phyloP scores from a whole-genome alignment of 345 rosid genomes.

The Litchi chinensis region DNA sequence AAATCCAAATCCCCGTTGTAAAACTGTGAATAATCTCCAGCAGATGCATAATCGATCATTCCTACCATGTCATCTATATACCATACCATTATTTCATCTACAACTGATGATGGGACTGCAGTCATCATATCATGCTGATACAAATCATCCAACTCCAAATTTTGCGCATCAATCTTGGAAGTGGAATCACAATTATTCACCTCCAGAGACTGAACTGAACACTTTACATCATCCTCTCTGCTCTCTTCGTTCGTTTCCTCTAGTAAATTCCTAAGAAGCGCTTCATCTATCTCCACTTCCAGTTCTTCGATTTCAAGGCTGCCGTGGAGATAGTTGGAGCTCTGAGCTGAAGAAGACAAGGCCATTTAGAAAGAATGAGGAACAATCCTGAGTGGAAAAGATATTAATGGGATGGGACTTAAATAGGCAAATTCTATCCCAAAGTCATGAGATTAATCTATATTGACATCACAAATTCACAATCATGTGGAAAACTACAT shows the following conservation, averaged over 20 bases:
- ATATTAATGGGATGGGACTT: background rate
- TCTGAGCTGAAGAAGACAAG: background rate
- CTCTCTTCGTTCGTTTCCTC: slow-evolving; percentile 25
- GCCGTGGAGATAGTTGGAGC: background rate
- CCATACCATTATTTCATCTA: slow-evolving; percentile 18
- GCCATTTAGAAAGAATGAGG: background rate
- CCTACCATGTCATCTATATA: slow-evolving; percentile 24
- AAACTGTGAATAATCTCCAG: background rate
- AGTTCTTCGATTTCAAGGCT: background rate
- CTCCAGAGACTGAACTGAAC: background rate
- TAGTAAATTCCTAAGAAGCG: slow-evolving; percentile 24
- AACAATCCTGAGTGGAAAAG: too few species aligned
- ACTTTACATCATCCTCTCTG: background rate
- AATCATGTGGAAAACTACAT: slow-evolving; percentile 2
- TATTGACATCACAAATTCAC: background rate
- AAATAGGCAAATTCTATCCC: background rate
- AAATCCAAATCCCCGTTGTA: background rate
- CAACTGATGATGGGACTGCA: background rate
- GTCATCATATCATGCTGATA: slow-evolving; percentile 19
- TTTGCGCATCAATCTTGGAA: background rate
- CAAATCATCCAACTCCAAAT: background rate
- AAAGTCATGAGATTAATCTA: too few species aligned
- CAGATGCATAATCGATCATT: slow-evolving; percentile 10
- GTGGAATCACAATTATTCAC: background rate
- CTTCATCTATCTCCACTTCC: slow-evolving; percentile 23